Evolutionary conservation across 345 rosid species (phyloP), one percentile per base, ranked within the genome.

Genomic region (Eucalyptus lansdowneana): DNA sequence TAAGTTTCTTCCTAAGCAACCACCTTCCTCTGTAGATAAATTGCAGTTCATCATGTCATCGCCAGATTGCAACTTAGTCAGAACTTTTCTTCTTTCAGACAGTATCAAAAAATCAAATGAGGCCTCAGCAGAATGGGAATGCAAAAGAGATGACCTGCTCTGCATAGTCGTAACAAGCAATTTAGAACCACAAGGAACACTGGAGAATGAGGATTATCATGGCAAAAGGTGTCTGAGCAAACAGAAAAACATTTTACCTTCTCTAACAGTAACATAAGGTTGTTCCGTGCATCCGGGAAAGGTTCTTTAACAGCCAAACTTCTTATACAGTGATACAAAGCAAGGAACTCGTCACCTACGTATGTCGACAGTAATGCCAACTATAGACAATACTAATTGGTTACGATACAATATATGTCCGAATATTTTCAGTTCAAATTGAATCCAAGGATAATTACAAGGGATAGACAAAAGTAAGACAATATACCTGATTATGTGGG

Each of bases 261-360:
- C 92, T 98, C 99, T 88, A 97, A 96, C 89, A 96, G 92, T 89
- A 94, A 90, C 88, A 91, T 81, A 67, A 98, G 98, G 95, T 98
- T 98, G 91, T 95, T 93, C 93, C 92, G 92, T 76, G 99, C 97
- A 93, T 97, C 98, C 40, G 97, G 99, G 88, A 98, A 98, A 85
- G 98, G 99, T 87, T 98, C 99, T 91, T 94, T 96, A 85, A 97
- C 96, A 22, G 99, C 98, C 91, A 98, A 93, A 92, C 99, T 98
- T 94, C 99, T 94, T 81, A 98, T 90, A 87, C 97, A 98, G 86
- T 96, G 99, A 93, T 97, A 98, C 88, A 98, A 92, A 85, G 98
- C 98, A 72, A 97, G 95, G 91, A 97, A 95, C 88, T 96, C 98
- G 51, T 96, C 98, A 80, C 99, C 97, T 87, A 98, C 94, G 89